phyloP scores from a whole-genome alignment of 1,284 basidiomycete genomes.

The Naganishia liquefaciens region DNA sequence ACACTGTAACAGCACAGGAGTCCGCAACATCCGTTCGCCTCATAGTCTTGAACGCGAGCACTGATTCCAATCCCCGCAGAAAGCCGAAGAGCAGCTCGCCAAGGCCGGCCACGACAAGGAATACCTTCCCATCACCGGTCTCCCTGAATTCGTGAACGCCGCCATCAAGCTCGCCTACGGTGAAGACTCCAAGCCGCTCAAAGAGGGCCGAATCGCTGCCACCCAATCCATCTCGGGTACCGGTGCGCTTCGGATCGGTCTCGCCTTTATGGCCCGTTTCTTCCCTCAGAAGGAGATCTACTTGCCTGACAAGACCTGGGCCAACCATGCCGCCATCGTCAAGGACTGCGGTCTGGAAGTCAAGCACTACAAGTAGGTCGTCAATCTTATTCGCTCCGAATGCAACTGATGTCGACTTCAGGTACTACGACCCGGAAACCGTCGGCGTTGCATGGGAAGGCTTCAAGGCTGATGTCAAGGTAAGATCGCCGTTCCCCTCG shows the following conservation, averaged over 20 bases:
- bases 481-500: constrained; percentile 46
- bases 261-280: constrained; percentile 86
- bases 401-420: constrained; percentile 10
- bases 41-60: background rate
- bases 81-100: constrained; percentile 20
- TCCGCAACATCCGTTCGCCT: background rate
- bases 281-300: constrained; percentile 92
- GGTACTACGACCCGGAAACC: constrained; percentile 90
- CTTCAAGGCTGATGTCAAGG: constrained; percentile 81
- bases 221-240: constrained; percentile 98
- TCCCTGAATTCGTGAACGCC: constrained; percentile 74
- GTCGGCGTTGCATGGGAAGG: constrained; percentile 92
- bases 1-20: too few species aligned
- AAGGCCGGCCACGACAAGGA: constrained; percentile 83
- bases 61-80: constrained; percentile 3
- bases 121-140: constrained; percentile 87
- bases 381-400: background rate
- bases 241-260: constrained; percentile 94
- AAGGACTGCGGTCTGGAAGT: constrained; percentile 91
- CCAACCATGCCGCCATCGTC: constrained; percentile 87
- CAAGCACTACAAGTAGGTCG: constrained; percentile 70
- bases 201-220: constrained; percentile 73
- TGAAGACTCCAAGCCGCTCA: constrained; percentile 66
- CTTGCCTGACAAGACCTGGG: constrained; percentile 93
- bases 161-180: constrained; percentile 83